These are phyloP conservation scores for Holtermannia corniformis DNA, from an alignment of 768 basidiomycete genomes.

Conservation along the genomic window DNA sequence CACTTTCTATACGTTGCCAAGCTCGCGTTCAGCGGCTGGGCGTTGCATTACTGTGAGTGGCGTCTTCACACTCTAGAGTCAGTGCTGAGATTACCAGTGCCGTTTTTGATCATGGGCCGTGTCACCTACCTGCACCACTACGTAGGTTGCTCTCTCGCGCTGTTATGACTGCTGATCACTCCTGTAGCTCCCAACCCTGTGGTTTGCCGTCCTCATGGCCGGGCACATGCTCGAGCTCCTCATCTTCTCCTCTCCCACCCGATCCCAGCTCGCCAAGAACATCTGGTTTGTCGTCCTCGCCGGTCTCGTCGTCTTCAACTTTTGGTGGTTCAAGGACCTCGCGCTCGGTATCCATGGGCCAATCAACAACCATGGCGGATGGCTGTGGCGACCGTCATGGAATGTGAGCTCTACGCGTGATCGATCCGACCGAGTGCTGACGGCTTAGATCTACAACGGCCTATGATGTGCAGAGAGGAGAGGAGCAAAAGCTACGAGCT, in stretches of 20 bases:
- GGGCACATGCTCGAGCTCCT: slow-evolving; percentile 88
- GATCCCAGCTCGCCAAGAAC: slow-evolving; percentile 52
- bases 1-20: slow-evolving; percentile 89
- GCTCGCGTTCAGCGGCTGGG: slow-evolving; percentile 84
- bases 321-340: slow-evolving; percentile 90
- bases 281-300: slow-evolving; percentile 61
- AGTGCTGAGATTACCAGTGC: slow-evolving; percentile 51
- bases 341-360: slow-evolving; percentile 91
- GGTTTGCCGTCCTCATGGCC: slow-evolving; percentile 87
- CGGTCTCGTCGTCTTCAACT: slow-evolving; percentile 57
- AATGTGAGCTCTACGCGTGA: slow-evolving; percentile 25
- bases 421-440: background rate
- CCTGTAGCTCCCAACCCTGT: slow-evolving; percentile 79
- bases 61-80: background rate
- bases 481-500: too few species aligned
- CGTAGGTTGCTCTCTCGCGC: slow-evolving; percentile 50
- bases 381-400: slow-evolving; percentile 62
- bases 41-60: slow-evolving; percentile 71
- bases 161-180: background rate
- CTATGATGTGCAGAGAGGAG: too few species aligned
- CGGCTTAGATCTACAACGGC: slow-evolving; percentile 1
- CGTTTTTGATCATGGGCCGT: slow-evolving; percentile 96
- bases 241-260: slow-evolving; percentile 58
- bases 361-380: slow-evolving; percentile 65
- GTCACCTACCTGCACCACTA: slow-evolving; percentile 91